Percentiles rank a stretch among this genome's conserved stretches.
Conservation (phyloP, 78 protist species). For the Cavenderia fasciculata region DNA sequence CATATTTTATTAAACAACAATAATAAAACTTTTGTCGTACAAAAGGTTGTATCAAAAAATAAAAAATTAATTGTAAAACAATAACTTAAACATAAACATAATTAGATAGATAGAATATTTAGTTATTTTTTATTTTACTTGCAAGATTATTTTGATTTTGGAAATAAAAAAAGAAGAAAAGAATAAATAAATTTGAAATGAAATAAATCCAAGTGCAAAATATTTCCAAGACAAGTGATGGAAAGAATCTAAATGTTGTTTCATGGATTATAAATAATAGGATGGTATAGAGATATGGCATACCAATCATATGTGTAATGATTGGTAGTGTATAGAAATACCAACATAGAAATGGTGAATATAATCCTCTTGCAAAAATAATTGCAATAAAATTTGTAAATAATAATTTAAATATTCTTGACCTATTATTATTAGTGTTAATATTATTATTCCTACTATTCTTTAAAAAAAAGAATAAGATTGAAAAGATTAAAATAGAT, state of each 20-base stretch:
- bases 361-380: slow-evolving; percentile 73
- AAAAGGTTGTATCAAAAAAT: too few species aligned
- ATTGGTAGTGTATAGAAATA: slow-evolving; percentile 73
- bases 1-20: too few species aligned
- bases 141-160: too few species aligned
- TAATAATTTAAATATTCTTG: slow-evolving; percentile 7
- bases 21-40: too few species aligned
- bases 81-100: too few species aligned
- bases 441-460: too few species aligned
- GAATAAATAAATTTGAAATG: neutral
- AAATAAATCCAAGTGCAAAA: slow-evolving; percentile 32
- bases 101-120: too few species aligned
- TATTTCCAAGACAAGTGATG: slow-evolving; percentile 32
- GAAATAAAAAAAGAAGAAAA: too few species aligned
- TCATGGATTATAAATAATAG: slow-evolving; percentile 62
- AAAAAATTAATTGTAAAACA: too few species aligned
- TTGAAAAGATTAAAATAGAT: neutral
- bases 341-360: slow-evolving; percentile 85
- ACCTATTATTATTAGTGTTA: too few species aligned
- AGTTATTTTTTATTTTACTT: too few species aligned
- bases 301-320: neutral
- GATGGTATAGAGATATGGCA: slow-evolving; percentile 20
- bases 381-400: slow-evolving; percentile 52
- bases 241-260: slow-evolving; percentile 48
- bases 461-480: neutral